Conservation (phyloP, 495 filamentous ascomycete species). For the Talaromyces adpressus region DNA sequence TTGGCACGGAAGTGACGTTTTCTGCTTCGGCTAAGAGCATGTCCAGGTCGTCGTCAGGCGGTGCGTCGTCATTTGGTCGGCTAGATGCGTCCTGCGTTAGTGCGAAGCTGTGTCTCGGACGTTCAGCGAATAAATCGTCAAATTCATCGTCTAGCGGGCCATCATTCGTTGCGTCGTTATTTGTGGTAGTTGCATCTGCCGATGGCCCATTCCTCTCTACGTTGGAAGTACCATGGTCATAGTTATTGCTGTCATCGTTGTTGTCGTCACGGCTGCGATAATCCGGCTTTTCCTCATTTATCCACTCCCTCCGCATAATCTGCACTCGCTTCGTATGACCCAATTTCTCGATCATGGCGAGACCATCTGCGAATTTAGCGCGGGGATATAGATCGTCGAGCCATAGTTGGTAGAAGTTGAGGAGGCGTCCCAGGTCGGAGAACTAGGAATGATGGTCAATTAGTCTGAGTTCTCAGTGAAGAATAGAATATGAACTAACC, state of each 20-base stretch:
- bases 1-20: background rate
- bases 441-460: slow-evolving; percentile 49
- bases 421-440: slow-evolving; percentile 70
- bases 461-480: background rate
- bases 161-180: background rate
- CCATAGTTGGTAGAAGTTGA: slow-evolving; percentile 93
- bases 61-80: slow-evolving; percentile 4
- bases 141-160: background rate
- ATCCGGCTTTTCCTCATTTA: slow-evolving; percentile 53
- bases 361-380: slow-evolving; percentile 85
- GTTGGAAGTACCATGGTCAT: background rate
- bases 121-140: background rate
- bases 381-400: slow-evolving; percentile 94
- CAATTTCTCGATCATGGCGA: slow-evolving; percentile 87
- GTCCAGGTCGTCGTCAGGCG: slow-evolving; percentile 40
- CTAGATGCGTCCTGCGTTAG: background rate
- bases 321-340: slow-evolving; percentile 75
- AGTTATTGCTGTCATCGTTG: background rate
- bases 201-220: background rate
- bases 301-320: slow-evolving; percentile 74
- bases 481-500: slow-evolving; percentile 35
- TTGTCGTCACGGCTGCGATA: slow-evolving; percentile 5
- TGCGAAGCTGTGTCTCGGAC: background rate
- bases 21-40: slow-evolving; percentile 34
- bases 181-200: background rate